Conservation (phyloP, 768 basidiomycete species). For the Suillus variegatus region DNA sequence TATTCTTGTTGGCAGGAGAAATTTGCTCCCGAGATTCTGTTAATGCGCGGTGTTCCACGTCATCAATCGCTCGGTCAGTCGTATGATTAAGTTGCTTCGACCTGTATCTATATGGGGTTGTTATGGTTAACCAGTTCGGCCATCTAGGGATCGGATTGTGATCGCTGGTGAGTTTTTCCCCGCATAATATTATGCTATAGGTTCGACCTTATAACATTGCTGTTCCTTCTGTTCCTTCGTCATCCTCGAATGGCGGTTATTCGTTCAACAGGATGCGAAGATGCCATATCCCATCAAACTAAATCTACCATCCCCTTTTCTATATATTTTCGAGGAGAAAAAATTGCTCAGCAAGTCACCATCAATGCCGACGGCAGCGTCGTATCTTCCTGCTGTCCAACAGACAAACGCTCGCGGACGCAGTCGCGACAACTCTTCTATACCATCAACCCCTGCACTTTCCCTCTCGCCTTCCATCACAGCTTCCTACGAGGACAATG, state of each 20-base stretch:
- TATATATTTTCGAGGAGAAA: conserved; percentile 70
- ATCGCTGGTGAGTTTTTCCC: not conserved
- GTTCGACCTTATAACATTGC: not conserved
- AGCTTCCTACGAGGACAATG: conserved; percentile 65
- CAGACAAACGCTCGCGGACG: conserved; percentile 69
- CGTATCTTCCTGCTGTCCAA: conserved; percentile 61
- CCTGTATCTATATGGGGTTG: not conserved
- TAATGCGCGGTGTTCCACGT: not conserved
- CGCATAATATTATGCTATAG: not conserved
- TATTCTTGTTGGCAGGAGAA: not conserved
- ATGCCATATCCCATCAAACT: conserved; percentile 68
- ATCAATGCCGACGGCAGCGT: conserved; percentile 51
- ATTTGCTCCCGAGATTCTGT: too few relatives aligned
- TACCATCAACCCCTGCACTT: conserved; percentile 67
- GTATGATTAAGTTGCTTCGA: not conserved
- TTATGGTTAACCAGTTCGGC: not conserved
- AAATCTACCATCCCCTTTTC: conserved; percentile 46
- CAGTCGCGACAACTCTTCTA: conserved; percentile 41
- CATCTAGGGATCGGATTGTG: not conserved
- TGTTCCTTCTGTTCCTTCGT: conserved; percentile 6
- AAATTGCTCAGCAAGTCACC: conserved; percentile 34
- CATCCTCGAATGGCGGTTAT: conserved; percentile 12
- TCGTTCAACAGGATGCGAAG: conserved; percentile 11
- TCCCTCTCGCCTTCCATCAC: conserved; percentile 77
- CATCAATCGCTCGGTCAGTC: not conserved